These are phyloP conservation scores for Diaporthe citriasiana DNA, from an alignment of 2,329 filamentous ascomycete species.

Conservation along the genomic window DNA sequence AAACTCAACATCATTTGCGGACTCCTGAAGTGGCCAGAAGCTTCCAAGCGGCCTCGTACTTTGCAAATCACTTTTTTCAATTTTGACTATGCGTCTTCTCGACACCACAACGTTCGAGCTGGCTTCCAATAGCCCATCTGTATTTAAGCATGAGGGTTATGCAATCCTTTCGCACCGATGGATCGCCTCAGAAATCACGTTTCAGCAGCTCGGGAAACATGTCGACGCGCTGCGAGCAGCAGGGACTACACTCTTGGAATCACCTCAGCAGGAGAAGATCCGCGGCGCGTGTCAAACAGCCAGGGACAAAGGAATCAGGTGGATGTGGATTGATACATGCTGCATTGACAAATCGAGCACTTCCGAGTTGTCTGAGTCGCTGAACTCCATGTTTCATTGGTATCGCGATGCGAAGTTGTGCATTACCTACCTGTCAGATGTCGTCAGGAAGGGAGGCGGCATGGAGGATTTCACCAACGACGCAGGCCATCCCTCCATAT, in stretches of 20 bases:
- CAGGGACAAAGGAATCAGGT: not conserved
- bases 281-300: not conserved
- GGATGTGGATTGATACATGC: constrained; percentile 37
- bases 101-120: not conserved
- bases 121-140: not conserved
- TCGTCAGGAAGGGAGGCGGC: not conserved
- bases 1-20: not conserved
- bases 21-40: not conserved
- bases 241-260: not conserved
- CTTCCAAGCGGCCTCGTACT: not conserved
- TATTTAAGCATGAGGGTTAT: not conserved
- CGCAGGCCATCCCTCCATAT: not conserved
- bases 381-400: constrained; percentile 35
- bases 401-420: constrained; percentile 26
- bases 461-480: not conserved
- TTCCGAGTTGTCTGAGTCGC: constrained; percentile 14
- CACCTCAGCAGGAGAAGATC: not conserved
- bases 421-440: constrained; percentile 24
- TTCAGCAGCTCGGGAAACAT: not conserved
- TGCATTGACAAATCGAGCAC: constrained; percentile 30
- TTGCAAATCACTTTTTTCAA: too few relatives aligned
- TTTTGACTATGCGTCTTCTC: not conserved
- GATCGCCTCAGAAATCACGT: not conserved
- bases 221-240: not conserved
- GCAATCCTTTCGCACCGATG: not conserved